Evolutionary conservation across 2,329 filamentous ascomycete species (phyloP), one percentile per base, ranked within the genome.

Genomic region (Gliomastix tumulicola): DNA sequence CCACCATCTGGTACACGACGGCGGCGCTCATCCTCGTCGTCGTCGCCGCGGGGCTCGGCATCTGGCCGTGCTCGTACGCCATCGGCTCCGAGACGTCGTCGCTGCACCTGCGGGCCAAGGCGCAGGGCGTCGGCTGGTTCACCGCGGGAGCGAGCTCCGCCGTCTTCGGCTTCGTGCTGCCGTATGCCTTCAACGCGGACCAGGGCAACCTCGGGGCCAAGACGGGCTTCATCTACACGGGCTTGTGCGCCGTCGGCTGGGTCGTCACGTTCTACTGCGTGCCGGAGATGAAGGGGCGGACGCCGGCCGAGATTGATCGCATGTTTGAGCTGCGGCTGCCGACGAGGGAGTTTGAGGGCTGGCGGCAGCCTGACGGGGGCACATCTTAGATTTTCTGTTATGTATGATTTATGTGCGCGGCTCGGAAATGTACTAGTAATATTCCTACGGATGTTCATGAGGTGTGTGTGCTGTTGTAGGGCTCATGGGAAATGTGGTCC

Each of bases 271-370:
- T 60, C 55, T 52, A 61, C 10, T 55, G 57, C 23, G 54, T 77
- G 1, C 74, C 74, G 0, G 74, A 79, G 47, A 75, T 73, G 55
- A 69, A 67, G 49, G 66, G 66, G 5, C 51, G 68, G 16, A 66
- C 52, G 3, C 54, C 63, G 1, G 55, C 55, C 25, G 68, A 74
- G 44, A 68, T 76, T 39, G 70, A 76, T 48, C 45, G 46, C 30
- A 54, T 58, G 51, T 60, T 57, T 40, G 53, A 54, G 28, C 30
- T 45, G 22, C 40, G 39, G n/a, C 36, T 60, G 6, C 41, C 49
- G 6, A 42, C 56, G 13, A 41, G 51, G 27, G 21, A 50, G 20
- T 60, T 59, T 18, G 36, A 35, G 32, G 30, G 15, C 7, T 38
- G 32, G 30, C n/a, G n/a, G n/a, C n/a, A n/a, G n/a, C n/a, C n/a